Base-by-base conservation (phyloP, 2,329 filamentous ascomycete species). In the Phymatotrichopsis omnivora region DNA sequence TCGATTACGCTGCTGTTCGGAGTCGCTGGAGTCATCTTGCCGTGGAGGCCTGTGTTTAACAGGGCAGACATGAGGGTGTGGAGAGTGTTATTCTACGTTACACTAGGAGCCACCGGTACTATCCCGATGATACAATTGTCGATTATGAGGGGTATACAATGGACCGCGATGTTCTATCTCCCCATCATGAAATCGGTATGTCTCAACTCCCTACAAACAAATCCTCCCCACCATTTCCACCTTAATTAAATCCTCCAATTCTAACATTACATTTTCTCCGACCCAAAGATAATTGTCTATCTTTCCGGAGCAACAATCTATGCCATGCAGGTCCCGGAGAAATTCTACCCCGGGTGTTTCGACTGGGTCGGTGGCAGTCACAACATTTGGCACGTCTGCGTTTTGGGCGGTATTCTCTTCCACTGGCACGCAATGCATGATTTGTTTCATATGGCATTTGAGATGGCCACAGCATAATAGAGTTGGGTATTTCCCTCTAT, bases 41-140 rank as follows among this genome's bases (percentile, higher is more conserved):
- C 91, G 2, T 98, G 91, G 91, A 85, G 94, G 64, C 91, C 91
- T 23, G 81, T 76, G 16, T 98, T 98, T 72, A 98, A 98, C 64
- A 78, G 83, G 31, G 68, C 76, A 27, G 85, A 98, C 62, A 91
- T 94, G 81, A 82, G 85, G 17, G 96, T 89, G 85, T 75, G 79
- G 19, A 81, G 91, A 43, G 91, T 98, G 12, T 77, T 78, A 27
- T 98, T 98, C 66, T 98, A 89, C 63, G 79, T 93, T 47, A 78
- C 82, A 3, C 77, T 98, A 23, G 85, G 83, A 3, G 70, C 82
- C 12, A 96, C 91, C 0, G 91, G 91, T 7, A 91, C 93, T 64
- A 71, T 93, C 47, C 91, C 91, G 1, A 77, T 95, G 40, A 68
- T 86, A 44, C 91, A 98, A 64, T 75, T 98, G 25, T 77, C 77